A percentile compares a stretch with the other conserved stretches of the same genome.
phyloP scores from a whole-genome alignment of 2,329 filamentous ascomycete species.

The Fusarium phyllophilum region DNA sequence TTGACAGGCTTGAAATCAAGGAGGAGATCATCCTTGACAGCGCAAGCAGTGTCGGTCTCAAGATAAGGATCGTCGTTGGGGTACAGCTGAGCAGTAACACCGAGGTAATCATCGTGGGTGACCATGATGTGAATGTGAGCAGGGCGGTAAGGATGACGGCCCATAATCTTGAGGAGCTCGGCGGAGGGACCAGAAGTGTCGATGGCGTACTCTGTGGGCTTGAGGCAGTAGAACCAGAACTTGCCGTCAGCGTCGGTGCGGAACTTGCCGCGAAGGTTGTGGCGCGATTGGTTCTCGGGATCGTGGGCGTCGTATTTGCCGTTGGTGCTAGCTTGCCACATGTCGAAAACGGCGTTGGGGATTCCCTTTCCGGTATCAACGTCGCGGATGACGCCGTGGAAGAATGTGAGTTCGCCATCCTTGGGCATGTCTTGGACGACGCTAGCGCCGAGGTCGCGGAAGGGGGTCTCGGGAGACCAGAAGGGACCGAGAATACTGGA shows the following conservation, averaged over 20 bases:
- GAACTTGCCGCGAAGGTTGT: conserved; percentile 83
- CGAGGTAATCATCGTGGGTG: conserved; percentile 72
- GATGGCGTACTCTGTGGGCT: conserved; percentile 78
- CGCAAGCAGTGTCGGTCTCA: conserved; percentile 58
- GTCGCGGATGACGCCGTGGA: conserved; percentile 76
- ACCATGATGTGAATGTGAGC: conserved; percentile 65
- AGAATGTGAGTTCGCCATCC: conserved; percentile 68
- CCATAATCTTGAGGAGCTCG: conserved; percentile 57
- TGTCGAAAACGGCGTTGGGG: conserved; percentile 75
- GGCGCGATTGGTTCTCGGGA: conserved; percentile 73
- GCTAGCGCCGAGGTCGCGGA: conserved; percentile 72
- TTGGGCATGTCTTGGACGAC: conserved; percentile 72
- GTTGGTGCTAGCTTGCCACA: conserved; percentile 82
- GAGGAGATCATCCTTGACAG: conserved; percentile 63
- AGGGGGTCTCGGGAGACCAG: conserved; percentile 80
- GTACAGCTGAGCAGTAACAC: conserved; percentile 81
- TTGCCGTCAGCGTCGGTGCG: conserved; percentile 74
- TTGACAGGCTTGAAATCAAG: conserved; percentile 60
- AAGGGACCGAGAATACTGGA: conserved; percentile 82
- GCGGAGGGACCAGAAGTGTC: conserved; percentile 68
- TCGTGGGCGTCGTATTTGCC: conserved; percentile 83
- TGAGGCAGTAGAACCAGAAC: conserved; percentile 79
- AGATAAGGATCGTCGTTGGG: conserved; percentile 75
- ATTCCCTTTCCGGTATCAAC: conserved; percentile 74
- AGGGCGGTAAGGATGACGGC: conserved; percentile 60